phyloP scores from a whole-genome alignment of 768 basidiomycete species.

The Suillus americanus region DNA sequence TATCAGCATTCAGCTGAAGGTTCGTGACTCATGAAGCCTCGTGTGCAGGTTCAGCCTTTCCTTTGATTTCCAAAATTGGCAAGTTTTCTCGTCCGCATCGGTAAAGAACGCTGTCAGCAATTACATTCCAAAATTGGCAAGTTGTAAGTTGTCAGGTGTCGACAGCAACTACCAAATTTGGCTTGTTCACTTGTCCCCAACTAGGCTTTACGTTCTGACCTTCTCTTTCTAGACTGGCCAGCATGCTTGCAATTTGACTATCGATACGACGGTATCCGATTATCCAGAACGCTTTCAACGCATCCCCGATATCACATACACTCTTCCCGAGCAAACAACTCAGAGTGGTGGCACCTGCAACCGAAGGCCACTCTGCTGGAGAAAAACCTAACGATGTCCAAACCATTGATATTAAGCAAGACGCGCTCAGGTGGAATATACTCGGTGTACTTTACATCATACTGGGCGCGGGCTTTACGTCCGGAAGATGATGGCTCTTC shows the following conservation, averaged over 20 bases:
- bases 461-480: background rate
- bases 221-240: background rate
- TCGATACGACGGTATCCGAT: background rate
- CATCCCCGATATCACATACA: background rate
- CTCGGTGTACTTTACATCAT: background rate
- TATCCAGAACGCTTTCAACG: background rate
- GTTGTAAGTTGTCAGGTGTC: no score
- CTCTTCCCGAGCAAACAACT: background rate
- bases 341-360: background rate
- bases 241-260: background rate
- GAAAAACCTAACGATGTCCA: background rate
- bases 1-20: background rate
- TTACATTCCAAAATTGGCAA: no score
- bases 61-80: background rate
- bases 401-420: slow-evolving; percentile 8
- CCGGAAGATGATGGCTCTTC: background rate
- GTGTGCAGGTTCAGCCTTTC: no score
- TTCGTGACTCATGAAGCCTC: background rate
- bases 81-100: background rate
- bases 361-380: no score
- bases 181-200: background rate
- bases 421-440: slow-evolving; percentile 16
- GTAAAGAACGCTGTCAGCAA: background rate
- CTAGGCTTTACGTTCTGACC: background rate
- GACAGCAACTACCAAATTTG: background rate